A percentile compares a stretch with the other conserved stretches of the same genome.
phyloP scores from a whole-genome alignment of 2,329 filamentous ascomycete genomes.

The Bipolaris bicolor region DNA sequence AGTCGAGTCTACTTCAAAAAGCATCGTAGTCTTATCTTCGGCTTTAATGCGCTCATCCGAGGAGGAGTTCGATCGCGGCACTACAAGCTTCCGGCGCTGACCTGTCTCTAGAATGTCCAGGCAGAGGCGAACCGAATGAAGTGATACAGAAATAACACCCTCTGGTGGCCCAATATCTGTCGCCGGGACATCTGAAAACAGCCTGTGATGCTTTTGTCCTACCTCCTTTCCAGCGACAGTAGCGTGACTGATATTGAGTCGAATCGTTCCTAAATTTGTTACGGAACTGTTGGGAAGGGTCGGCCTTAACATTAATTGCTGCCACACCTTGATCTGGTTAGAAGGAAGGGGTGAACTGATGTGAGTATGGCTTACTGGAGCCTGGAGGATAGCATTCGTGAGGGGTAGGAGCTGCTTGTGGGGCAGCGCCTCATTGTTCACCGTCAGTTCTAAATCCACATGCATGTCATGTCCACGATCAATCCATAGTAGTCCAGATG shows the following conservation, averaged over 20 bases:
- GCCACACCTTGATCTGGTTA: slow-evolving; percentile 40
- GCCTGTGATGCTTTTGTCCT: slow-evolving; percentile 25
- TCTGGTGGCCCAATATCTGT: slow-evolving; percentile 42
- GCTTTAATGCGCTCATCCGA: neutral
- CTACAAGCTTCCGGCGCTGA: slow-evolving; percentile 8
- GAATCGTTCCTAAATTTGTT: slow-evolving; percentile 17
- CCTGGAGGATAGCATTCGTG: slow-evolving; percentile 31
- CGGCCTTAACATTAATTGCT: slow-evolving; percentile 39
- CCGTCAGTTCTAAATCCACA: slow-evolving; percentile 34
- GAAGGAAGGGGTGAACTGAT: neutral
- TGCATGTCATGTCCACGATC: slow-evolving; percentile 40
- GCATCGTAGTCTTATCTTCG: neutral
- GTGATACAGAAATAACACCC: slow-evolving; percentile 26
- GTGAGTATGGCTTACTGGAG: slow-evolving; percentile 31
- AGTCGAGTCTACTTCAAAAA: neutral
- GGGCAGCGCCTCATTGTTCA: slow-evolving; percentile 33
- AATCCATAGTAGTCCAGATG: slow-evolving; percentile 43
- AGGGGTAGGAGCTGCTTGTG: slow-evolving; percentile 28
- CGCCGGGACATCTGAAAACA: slow-evolving; percentile 30
- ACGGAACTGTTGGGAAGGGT: slow-evolving; percentile 18
- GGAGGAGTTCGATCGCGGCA: slow-evolving; percentile 20
- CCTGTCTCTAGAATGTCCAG: slow-evolving; percentile 28
- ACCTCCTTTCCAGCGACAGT: slow-evolving; percentile 8
- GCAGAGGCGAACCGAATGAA: slow-evolving; percentile 39
- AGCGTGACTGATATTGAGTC: slow-evolving; percentile 30